Conservation (phyloP, 345 rosid species). For the Camelina hispida region DNA sequence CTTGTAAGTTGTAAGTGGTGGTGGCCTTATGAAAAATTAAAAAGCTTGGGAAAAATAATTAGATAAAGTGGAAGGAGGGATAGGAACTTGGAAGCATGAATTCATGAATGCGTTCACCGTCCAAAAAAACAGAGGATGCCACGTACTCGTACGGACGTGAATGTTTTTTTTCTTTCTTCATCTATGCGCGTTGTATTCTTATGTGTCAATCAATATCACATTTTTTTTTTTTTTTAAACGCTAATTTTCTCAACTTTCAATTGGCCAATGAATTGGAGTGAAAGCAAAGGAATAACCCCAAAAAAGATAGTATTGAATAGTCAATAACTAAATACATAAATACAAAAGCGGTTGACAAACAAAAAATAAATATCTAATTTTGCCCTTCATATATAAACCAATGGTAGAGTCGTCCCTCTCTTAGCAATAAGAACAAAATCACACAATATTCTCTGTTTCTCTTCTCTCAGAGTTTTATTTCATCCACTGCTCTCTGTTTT, state of each 20-base stretch:
- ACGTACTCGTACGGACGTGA: constrained; percentile 43
- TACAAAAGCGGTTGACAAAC: constrained; percentile 15
- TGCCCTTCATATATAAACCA: constrained; percentile 33
- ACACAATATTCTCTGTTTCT: constrained; percentile 16
- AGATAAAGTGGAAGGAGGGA: not conserved
- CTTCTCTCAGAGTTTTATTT: not conserved
- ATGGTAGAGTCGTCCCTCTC: constrained; percentile 14
- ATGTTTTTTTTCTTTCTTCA: constrained; percentile 2
- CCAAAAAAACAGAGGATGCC: constrained; percentile 42
- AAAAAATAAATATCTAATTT: constrained; percentile 8
- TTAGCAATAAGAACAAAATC: not conserved
- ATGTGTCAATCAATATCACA: constrained; percentile 17
- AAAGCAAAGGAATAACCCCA: constrained; percentile 39
- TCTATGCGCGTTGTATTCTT: constrained; percentile 32
- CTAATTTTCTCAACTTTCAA: not conserved
- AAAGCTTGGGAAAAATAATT: constrained; percentile 6
- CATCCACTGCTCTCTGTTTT: constrained; percentile 13
- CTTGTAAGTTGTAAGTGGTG: constrained; percentile 29
- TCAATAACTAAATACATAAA: constrained; percentile 2
- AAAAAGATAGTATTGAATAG: constrained; percentile 34
- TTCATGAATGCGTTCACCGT: constrained; percentile 36
- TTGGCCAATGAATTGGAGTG: constrained; percentile 37
- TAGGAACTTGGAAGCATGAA: constrained; percentile 22
- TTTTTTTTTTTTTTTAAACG: not conserved
- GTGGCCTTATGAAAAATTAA: constrained; percentile 1